Evolutionary conservation across 805 yeast species (phyloP), one percentile per base, ranked within the genome.

Genomic region (Candida manassasensis): DNA sequence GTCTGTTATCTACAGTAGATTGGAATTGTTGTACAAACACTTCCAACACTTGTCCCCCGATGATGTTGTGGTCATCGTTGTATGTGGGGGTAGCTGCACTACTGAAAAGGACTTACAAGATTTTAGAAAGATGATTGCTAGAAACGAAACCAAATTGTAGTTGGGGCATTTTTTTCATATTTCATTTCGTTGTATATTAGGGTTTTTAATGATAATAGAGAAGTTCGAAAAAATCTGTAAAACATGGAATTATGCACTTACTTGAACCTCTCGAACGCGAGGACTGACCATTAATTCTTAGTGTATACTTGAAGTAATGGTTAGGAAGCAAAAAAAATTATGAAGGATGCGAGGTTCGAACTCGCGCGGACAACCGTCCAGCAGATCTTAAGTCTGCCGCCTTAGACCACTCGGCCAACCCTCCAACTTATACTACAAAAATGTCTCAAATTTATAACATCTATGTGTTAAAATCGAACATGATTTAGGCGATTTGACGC

Each of bases 321-420:
- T n/a, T 27, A 28, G 10, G 14, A 27, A 25, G n/a, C n/a, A 18
- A 42, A 56, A 59, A 57, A 53, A 42, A 57, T 59, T 56, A 42
- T 66, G 71, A 65, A 66, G 71, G 70, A 55, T 63, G 70, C 71
- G 71, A 63, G 71, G 67, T 66, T 66, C 72, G 72, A 66, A 66
- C 72, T 64, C 72, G 71, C 71, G 71, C 71, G 71, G 71, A 62
- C 67, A 59, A 43, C 44, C 49, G 67, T 61, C 71, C 70, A 65
- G 57, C 60, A 59, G 71, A 65, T 60, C 71, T 65, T 65, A 64
- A 64, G 71, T 65, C 71, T 58, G 59, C 69, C 71, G 70, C 71
- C 71, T 64, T 64, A 63, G 69, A 63, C 71, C 69, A 63, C 71
- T 65, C 71, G 71, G 71, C 69, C 71, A 65, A 61, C 69, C 70